These are phyloP conservation scores for Fusarium tuaranense DNA, from an alignment of 2,329 filamentous ascomycete species.

Conservation along the genomic window DNA sequence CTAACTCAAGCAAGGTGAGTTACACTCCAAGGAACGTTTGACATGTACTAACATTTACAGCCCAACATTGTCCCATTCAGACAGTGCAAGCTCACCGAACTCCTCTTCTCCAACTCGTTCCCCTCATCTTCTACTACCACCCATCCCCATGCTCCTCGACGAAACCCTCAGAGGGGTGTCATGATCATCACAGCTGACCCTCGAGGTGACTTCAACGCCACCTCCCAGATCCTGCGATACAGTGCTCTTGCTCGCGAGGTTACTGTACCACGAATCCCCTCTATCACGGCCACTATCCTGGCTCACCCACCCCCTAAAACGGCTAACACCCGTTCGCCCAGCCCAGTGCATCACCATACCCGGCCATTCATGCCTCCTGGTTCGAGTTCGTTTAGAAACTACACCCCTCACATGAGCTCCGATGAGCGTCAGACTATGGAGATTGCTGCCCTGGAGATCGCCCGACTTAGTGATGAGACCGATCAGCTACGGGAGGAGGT, in stretches of 20 bases:
- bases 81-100: conserved; percentile 87
- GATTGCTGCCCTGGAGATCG: conserved; percentile 82
- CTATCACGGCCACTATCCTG: conserved; percentile 78
- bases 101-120: conserved; percentile 90
- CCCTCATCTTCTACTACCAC: conserved; percentile 66
- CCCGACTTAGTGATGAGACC: conserved; percentile 77
- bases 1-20: conserved; percentile 77
- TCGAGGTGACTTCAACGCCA: conserved; percentile 94
- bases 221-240: conserved; percentile 94
- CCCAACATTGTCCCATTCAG: conserved; percentile 81
- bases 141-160: conserved; percentile 55
- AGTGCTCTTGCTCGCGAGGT: conserved; percentile 93
- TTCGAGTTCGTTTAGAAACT: conserved; percentile 51
- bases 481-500: conserved; percentile 79
- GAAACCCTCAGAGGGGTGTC: conserved; percentile 85
- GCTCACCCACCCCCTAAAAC: conserved; percentile 48
- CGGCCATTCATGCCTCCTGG: conserved; percentile 57
- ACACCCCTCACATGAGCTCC: conserved; percentile 54
- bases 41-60: conserved; percentile 54
- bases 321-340: conserved; percentile 41
- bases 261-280: conserved; percentile 89
- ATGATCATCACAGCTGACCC: conserved; percentile 98
- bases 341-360: conserved; percentile 50
- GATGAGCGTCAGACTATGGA: conserved; percentile 81
- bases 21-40: not conserved